Evolutionary conservation across 768 basidiomycete genomes (phyloP).

Genomic region (Mycena polygramma): DNA sequence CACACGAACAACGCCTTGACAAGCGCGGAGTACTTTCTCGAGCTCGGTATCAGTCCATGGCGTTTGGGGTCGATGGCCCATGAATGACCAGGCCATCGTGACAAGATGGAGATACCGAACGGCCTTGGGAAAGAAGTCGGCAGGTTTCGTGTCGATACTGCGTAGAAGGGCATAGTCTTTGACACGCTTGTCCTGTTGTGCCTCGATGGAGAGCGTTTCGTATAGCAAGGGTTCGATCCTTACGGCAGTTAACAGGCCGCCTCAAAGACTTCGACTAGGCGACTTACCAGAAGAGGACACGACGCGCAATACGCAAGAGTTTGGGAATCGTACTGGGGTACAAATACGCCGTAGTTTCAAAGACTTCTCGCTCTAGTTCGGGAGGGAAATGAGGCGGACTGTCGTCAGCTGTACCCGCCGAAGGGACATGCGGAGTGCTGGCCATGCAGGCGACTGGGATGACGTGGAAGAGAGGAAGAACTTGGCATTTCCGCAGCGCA

Average conservation of each 20-base stretch:
- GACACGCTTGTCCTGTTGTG: neutral
- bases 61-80: neutral
- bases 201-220: neutral
- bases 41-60: conserved; percentile 10
- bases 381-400: neutral
- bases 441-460: too few species aligned
- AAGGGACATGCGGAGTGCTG: too few species aligned
- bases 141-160: neutral
- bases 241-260: neutral
- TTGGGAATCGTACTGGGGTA: neutral
- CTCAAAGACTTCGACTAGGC: neutral
- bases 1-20: neutral
- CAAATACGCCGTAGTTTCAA: conserved; percentile 6
- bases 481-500: too few species aligned
- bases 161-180: neutral
- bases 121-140: conserved; percentile 4
- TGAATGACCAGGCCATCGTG: neutral
- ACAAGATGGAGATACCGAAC: conserved; percentile 2
- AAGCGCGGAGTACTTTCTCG: neutral
- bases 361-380: conserved; percentile 4
- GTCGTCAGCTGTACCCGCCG: too few species aligned
- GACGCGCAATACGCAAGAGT: conserved; percentile 1
- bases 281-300: neutral
- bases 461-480: too few species aligned
- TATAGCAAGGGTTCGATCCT: conserved; percentile 17